phyloP scores from a whole-genome alignment of 2,329 filamentous ascomycete species.

The Canariomyces notabilis region DNA sequence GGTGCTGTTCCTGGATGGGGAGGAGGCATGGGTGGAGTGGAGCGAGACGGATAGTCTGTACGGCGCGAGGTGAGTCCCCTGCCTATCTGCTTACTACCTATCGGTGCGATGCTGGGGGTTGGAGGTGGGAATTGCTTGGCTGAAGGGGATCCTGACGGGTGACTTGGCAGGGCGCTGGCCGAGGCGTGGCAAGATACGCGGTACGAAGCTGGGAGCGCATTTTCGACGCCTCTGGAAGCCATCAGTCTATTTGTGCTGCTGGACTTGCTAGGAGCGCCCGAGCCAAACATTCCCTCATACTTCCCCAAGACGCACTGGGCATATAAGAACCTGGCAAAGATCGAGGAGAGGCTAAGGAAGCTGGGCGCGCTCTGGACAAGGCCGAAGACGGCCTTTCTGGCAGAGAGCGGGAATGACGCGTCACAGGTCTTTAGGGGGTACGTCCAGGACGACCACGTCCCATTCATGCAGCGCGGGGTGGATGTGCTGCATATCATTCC shows the following conservation, averaged over 20 bases:
- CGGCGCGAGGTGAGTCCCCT: constrained; percentile 61
- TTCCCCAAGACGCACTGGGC: constrained; percentile 69
- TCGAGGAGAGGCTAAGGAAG: constrained; percentile 54
- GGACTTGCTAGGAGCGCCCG: constrained; percentile 54
- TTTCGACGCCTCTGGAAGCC: constrained; percentile 66
- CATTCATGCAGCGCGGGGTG: constrained; percentile 82
- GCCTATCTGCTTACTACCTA: too few relatives aligned
- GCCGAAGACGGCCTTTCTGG: constrained; percentile 53
- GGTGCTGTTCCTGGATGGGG: constrained; percentile 84
- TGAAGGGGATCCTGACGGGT: constrained; percentile 1
- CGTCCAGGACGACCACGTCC: constrained; percentile 84
- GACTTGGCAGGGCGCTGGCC: constrained; percentile 57
- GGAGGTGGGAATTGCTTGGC: not conserved
- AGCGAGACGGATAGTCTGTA: constrained; percentile 79
- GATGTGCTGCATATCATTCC: constrained; percentile 88
- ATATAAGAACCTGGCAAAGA: constrained; percentile 52
- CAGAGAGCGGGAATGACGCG: constrained; percentile 52
- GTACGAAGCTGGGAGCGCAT: constrained; percentile 69
- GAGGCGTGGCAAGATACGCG: constrained; percentile 69
- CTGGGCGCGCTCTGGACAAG: constrained; percentile 47
- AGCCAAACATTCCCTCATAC: constrained; percentile 58
- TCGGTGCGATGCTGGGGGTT: too few relatives aligned
- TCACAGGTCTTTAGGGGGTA: constrained; percentile 47
- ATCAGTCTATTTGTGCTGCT: constrained; percentile 64
- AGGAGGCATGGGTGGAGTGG: constrained; percentile 86